Evolutionary conservation across 2,329 filamentous ascomycete species (phyloP).

Genomic region (Sarocladium kiliense): DNA sequence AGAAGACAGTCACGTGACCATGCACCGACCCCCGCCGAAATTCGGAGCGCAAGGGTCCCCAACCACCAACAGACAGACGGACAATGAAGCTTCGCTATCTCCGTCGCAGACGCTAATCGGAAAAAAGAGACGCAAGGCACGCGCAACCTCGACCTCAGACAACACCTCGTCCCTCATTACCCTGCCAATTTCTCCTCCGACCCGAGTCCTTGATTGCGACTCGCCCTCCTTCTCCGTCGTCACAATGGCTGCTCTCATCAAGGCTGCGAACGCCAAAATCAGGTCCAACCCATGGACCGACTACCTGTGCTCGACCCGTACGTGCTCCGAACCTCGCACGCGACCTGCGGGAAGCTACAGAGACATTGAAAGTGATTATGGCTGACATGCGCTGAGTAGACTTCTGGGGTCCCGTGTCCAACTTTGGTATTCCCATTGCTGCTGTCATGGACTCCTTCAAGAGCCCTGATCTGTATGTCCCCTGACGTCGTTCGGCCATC

Average conservation of each 20-base stretch:
- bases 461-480: conserved; percentile 69
- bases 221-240: conserved; percentile 5
- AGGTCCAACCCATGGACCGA: conserved; percentile 71
- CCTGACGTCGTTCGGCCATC: not conserved
- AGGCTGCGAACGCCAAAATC: conserved; percentile 81
- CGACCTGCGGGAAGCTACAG: not conserved
- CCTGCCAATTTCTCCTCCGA: not conserved
- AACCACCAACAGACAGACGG: not conserved
- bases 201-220: conserved; percentile 7
- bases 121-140: conserved; percentile 5
- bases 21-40: not conserved
- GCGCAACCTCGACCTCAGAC: not conserved
- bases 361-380: conserved; percentile 25
- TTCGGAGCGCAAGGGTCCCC: not conserved
- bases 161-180: not conserved
- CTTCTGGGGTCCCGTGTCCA: conserved; percentile 85
- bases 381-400: conserved; percentile 33
- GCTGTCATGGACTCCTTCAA: conserved; percentile 81
- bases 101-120: conserved; percentile 2
- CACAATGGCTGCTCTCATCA: conserved; percentile 72
- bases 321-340: conserved; percentile 33
- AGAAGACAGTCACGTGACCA: not conserved
- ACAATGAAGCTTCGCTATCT: not conserved
- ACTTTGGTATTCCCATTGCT: conserved; percentile 81
- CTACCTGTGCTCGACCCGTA: conserved; percentile 86